Evolutionary conservation across 805 yeast genomes (phyloP), one percentile per base, ranked within the genome.

Genomic region (Lipomyces chichibuensis): DNA sequence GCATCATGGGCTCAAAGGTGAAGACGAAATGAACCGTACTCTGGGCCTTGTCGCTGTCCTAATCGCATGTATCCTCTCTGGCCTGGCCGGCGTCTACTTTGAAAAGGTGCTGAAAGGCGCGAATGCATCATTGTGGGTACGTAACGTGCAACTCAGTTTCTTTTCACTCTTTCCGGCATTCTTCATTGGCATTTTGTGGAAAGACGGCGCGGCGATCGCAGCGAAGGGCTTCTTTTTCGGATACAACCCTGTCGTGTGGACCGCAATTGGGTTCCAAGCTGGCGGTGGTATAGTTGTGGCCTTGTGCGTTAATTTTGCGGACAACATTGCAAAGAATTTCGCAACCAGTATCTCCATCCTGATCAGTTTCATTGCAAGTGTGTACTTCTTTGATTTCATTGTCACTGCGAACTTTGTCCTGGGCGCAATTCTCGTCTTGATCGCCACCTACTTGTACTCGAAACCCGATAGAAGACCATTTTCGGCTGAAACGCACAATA

Each of bases 21-120:
- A 66, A 9, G 69, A 54, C 3, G 73, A 69, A 9, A 75, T 74
- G 76, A 74, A 74, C 63, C 63, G 68, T 8, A 62, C 69, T 14
- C 66, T 77, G 3, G 82, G 82, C 1, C 71, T 80, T 6, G 62
- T 75, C 11, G 80, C 82, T 13, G 82, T 80, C 37, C 60, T 74
- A 6, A 59, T 75, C 33, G 81, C 82, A 11, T 80, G 82, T 66
- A 67, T 77, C 8, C 70, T 80, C 52, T 74, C 79, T 27, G 82
- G 82, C 6, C 73, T 80, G 51, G 82, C 82, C 5, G 82, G 82
- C n/a, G 80, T 80, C 53, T 80, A 80, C 74, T 79, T 80, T 69
- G 82, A 80, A 62, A 79, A 78, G 70, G 81, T 79, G 35, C 75
- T 80, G 61, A 80, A 80, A 70, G 80, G 80, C 52, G 65, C 78